These are phyloP conservation scores for Carallia brachiata DNA, from an alignment of 345 rosid species.

Conservation along the genomic window DNA sequence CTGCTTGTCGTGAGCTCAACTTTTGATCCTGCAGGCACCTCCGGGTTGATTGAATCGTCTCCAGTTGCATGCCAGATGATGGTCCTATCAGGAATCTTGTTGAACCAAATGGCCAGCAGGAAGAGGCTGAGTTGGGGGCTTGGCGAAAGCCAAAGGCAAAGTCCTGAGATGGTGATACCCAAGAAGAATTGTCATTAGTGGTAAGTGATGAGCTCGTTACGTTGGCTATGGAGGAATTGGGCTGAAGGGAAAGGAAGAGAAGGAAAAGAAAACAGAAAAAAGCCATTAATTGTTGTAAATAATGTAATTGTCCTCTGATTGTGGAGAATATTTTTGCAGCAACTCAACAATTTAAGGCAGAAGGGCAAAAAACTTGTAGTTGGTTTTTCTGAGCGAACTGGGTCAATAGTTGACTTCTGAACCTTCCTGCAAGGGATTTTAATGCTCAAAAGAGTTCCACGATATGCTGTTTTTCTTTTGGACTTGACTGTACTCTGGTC, in stretches of 20 bases:
- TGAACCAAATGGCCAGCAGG: slow-evolving; percentile 36
- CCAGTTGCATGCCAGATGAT: slow-evolving; percentile 30
- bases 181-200: slow-evolving; percentile 9
- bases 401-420: no score
- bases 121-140: slow-evolving; percentile 18
- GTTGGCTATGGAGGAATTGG: slow-evolving; percentile 5
- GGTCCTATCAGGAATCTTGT: slow-evolving; percentile 28
- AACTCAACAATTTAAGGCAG: no score
- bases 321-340: neutral
- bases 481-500: no score
- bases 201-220: slow-evolving; percentile 16
- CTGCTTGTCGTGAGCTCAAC: slow-evolving; percentile 19
- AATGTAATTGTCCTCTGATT: neutral
- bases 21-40: slow-evolving; percentile 22
- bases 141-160: slow-evolving; percentile 30
- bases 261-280: slow-evolving; percentile 3
- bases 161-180: slow-evolving; percentile 22
- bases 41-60: neutral
- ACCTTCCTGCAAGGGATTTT: no score
- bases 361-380: no score
- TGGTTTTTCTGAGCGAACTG: no score
- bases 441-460: no score
- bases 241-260: neutral
- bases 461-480: no score
- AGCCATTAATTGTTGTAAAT: neutral